Evolutionary conservation across 2,329 filamentous ascomycete genomes (phyloP), one percentile per base, ranked within the genome.

Genomic region (Teratosphaeriaceae sp.): DNA sequence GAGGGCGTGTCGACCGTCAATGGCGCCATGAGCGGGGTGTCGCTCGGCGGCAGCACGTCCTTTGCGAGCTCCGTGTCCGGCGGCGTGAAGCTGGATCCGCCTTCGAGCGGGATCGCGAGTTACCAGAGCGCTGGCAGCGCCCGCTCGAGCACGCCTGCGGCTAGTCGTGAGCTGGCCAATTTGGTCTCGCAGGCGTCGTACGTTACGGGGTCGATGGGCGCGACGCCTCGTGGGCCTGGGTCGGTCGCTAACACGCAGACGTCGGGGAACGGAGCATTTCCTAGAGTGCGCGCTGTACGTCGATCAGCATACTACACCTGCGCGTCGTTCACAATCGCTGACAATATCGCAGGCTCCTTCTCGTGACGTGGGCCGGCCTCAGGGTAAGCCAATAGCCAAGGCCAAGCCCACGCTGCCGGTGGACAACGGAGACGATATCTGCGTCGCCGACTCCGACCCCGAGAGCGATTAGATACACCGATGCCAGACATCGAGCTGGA

Each of bases 21-120:
- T 5, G 29, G 39, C 39, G 43, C 36, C 21, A 40, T 40, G 15
- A 24, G 30, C 38, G 36, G 36, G 20, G 15, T 38, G 26, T 33
- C 31, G 26, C 5, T 40, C 12, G n/a, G 23, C 16, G 45, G 35
- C 34, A 31, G 19, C 24, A 39, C 13, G 16, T 38, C 29, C 19
- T 35, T 23, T 36, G 9, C n/a, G 26, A 42, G 5, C 5, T 46
- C 44, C n/a, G n/a, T 21, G 16, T 38, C 30, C 21, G 40, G 44
- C 36, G 40, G 44, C 33, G 43, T 45, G 13, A 38, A 19, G 22
- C 16, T 45, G 22, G 15, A 38, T n/a, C 13, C 37, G n/a, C 15
- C 15, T 11, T 24, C 22, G n/a, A 15, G 16, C 9, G 29, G 19
- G 22, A n/a, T 34, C 27, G 11, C 19, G 15, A 40, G 37, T 16